Base-by-base conservation (phyloP, 106 monocot genomes). In the Phalaenopsis equestris region DNA sequence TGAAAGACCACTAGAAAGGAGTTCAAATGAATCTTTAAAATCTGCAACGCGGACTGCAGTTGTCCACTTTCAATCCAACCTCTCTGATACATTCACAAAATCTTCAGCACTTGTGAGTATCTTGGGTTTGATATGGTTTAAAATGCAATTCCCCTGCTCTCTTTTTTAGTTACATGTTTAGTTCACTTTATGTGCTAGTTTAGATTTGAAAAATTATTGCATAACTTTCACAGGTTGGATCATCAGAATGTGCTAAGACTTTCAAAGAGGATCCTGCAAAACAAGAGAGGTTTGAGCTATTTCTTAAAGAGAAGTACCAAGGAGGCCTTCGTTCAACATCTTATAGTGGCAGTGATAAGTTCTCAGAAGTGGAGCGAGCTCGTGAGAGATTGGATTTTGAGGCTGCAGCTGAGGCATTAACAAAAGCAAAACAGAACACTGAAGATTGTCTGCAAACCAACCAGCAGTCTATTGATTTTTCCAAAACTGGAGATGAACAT, bases 381-480 rank as follows among this genome's bases (percentile, higher is more conserved):
- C 90, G 94, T 52, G 98, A 98, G 75, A 86, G 88, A 42, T 75
- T 98, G 70, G 98, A 94, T 58, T 98, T 98, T 88, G 98, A 98
- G 79, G 92, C 92, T 78, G 89, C 90, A 46, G 88, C 89, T 46
- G 94, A 94, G 56, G 78, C 86, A 76, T 87, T 98, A 47, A 83
- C 82, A 82, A 89, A 98, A 80, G 88, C 88, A 64, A 77, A 80
- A 82, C 21, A 36, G 72, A 86, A 41, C 37, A 56, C 10, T 24
- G 52, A 78, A 81, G 24, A 56, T 68, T 76, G 80, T 81, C 45
- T n/a, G 52, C 73, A 75, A 77, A 81, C 84, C 49, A 52, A 10
- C 52, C 78, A 73, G 73, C 79, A 87, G 36, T 23, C 38, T 48
- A 30, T 61, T 24, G 76, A 78, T 38, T 64, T 84, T 4, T 70